Evolutionary conservation across 306 rosid genomes (phyloP).

Genomic region (Gleditsia sinensis): DNA sequence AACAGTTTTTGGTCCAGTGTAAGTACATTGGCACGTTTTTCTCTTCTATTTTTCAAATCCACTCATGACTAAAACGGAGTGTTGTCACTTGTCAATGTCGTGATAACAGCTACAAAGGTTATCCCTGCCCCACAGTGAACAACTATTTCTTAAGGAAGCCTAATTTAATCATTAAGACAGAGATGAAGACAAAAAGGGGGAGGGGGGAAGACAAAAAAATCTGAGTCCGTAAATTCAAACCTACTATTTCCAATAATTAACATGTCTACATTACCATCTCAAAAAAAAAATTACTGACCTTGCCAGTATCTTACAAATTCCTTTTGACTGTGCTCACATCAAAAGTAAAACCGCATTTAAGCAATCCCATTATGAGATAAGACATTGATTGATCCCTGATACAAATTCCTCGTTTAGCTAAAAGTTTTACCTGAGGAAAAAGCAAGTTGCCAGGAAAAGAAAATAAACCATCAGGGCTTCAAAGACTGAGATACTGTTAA

Average conservation of each 20-base stretch:
- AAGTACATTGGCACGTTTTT: too few species aligned
- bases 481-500: slow-evolving; percentile 25
- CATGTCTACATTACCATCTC: slow-evolving; percentile 30
- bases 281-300: slow-evolving; percentile 3
- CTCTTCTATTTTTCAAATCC: too few species aligned
- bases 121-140: background rate
- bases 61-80: background rate
- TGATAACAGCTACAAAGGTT: background rate
- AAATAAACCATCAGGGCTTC: slow-evolving; percentile 28
- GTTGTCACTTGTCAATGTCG: background rate
- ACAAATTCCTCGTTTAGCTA: background rate
- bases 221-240: background rate
- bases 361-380: background rate
- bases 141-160: background rate
- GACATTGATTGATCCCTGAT: background rate
- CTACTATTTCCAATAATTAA: background rate
- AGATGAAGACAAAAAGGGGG: background rate
- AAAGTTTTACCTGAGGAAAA: background rate
- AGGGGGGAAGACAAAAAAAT: background rate
- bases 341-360: background rate
- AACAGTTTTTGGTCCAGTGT: too few species aligned
- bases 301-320: slow-evolving; percentile 32
- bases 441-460: slow-evolving; percentile 34
- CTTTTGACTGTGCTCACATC: background rate
- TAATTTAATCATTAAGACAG: background rate